Evolutionary conservation across 345 rosid genomes (phyloP), one percentile per base, ranked within the genome.

Genomic region (Arabis hirsuta): DNA sequence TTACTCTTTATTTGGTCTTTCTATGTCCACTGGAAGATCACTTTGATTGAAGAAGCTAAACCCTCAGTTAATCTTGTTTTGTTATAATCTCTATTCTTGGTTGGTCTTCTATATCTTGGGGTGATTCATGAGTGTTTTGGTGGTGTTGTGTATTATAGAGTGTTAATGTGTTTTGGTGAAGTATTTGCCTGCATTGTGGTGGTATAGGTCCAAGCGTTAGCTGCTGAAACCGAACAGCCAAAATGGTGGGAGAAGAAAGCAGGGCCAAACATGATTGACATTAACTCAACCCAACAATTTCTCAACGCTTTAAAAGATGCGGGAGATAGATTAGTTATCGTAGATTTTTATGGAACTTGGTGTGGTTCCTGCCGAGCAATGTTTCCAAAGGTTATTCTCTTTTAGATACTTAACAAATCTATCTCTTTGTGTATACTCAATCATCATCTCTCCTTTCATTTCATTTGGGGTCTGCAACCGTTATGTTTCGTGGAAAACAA

Each of bases 281-380:
- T 93, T 73, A 88, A 84, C 74, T 93, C 98, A 2, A 86, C 96
- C 2, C 84, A 87, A 73, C 89, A 90, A 73, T 90, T 90, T 71
- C 77, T 88, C 52, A 74, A 80, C 54, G 88, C 94, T 42, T 85
- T 93, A 60, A 85, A 83, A 69, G 84, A 87, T 68, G 94, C 98
- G 0, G 89, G 84, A 55, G 90, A 90, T 69, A 82, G 83, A 81
- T 83, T 90, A 85, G 97, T 93, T 32, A 85, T 93, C 61, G 97
- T 93, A 12, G 97, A 93, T 46, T 90, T 93, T 78, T 93, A 88
- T 80, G 98, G 96, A 74, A 87, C 98, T 39, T 90, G 98, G 98
- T 93, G 98, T 84, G 97, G 89, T 51, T 88, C 98, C 73, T 93
- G 98, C 78, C 84, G 89, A 62, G 97, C 97, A 39, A 79, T 93